Conservation (phyloP, 2,329 filamentous ascomycete genomes). For the Colletotrichum tamarilloi region DNA sequence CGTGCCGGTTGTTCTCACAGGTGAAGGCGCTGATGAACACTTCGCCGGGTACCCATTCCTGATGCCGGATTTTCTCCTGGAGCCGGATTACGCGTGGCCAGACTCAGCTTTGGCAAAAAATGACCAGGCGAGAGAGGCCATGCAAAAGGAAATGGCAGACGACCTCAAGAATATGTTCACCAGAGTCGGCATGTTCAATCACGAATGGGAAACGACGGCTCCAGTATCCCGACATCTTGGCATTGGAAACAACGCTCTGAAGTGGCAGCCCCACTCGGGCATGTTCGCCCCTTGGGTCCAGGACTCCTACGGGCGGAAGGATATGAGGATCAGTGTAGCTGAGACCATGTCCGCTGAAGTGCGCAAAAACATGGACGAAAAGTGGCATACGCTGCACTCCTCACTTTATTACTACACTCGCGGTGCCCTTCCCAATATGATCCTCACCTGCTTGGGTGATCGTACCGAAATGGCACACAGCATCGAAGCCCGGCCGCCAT, state of each 20-base stretch:
- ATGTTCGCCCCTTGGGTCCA: slow-evolving; percentile 24
- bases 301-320: not conserved
- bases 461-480: slow-evolving; percentile 51
- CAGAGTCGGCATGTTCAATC: slow-evolving; percentile 27
- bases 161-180: slow-evolving; percentile 28
- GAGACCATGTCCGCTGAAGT: slow-evolving; percentile 31
- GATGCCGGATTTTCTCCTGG: slow-evolving; percentile 58
- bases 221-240: not conserved
- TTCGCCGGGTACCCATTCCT: slow-evolving; percentile 64
- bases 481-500: slow-evolving; percentile 47
- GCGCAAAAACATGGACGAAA: slow-evolving; percentile 38
- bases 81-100: slow-evolving; percentile 54
- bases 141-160: slow-evolving; percentile 17
- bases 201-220: slow-evolving; percentile 1
- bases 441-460: slow-evolving; percentile 46
- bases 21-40: slow-evolving; percentile 64
- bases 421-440: slow-evolving; percentile 39
- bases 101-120: slow-evolving; percentile 30
- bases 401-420: slow-evolving; percentile 42
- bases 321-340: slow-evolving; percentile 1
- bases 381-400: slow-evolving; percentile 45
- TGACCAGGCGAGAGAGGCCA: not conserved
- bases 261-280: slow-evolving; percentile 5
- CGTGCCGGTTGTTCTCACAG: slow-evolving; percentile 65
- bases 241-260: slow-evolving; percentile 5